Percentiles rank a stretch among this genome's conserved stretches.
Evolutionary conservation across 2,329 filamentous ascomycete genomes (phyloP).

Genomic region (Pseudomassariella vexata): DNA sequence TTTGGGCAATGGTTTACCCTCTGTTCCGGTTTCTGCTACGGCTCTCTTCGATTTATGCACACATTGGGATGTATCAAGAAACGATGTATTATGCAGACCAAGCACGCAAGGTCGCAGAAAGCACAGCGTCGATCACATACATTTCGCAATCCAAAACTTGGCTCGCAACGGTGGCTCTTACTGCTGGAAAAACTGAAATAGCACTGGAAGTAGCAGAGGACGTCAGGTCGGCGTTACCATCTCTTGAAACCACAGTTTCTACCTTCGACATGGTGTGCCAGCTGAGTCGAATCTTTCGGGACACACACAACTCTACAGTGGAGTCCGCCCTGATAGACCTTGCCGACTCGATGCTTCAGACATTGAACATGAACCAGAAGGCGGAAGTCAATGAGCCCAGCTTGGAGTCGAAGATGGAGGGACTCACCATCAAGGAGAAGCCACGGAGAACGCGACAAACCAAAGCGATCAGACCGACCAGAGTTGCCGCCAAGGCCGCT

Average conservation of each 20-base stretch:
- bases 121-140: constrained; percentile 57
- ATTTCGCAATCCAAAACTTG: constrained; percentile 48
- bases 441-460: constrained; percentile 15
- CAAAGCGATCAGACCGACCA: constrained; percentile 13
- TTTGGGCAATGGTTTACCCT: constrained; percentile 74
- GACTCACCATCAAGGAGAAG: constrained; percentile 26
- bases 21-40: constrained; percentile 68
- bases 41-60: constrained; percentile 71
- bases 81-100: constrained; percentile 85
- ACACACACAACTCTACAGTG: constrained; percentile 37
- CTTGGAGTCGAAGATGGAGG: constrained; percentile 30
- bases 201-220: constrained; percentile 50
- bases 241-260: constrained; percentile 36
- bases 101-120: constrained; percentile 68
- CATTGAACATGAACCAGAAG: constrained; percentile 21
- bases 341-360: constrained; percentile 42
- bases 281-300: constrained; percentile 50
- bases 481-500: constrained; percentile 16
- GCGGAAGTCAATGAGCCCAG: constrained; percentile 13
- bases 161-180: constrained; percentile 49
- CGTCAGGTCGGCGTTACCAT: constrained; percentile 45
- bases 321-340: constrained; percentile 37
- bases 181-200: constrained; percentile 53
- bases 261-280: constrained; percentile 45
- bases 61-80: constrained; percentile 82